Percentiles rank a stretch among this genome's conserved stretches.
These are phyloP conservation scores for Gaultheria prostrata DNA, from an alignment of 148 eudicot species.

Conservation along the genomic window DNA sequence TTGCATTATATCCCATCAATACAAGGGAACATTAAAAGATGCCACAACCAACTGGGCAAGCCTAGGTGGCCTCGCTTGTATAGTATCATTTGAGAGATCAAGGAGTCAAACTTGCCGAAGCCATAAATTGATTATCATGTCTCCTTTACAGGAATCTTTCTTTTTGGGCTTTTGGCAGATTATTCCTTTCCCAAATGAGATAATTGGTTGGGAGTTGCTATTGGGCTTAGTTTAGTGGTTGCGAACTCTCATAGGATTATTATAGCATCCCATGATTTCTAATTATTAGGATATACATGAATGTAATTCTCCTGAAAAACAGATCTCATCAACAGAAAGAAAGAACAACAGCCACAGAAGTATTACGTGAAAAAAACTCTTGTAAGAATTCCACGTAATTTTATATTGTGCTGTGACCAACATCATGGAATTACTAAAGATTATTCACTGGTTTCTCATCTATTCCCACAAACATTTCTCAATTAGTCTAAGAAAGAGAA, in stretches of 20 bases:
- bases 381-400: not conserved
- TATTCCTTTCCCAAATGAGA: not conserved
- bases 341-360: not conserved
- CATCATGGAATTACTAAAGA: not conserved
- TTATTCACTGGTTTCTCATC: not conserved
- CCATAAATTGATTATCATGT: not conserved
- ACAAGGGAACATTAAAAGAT: not conserved
- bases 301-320: not conserved
- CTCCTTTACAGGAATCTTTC: not conserved
- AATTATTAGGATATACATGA: not conserved
- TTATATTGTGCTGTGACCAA: not conserved
- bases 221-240: not conserved
- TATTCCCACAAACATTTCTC: slow-evolving; percentile 4
- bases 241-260: not conserved
- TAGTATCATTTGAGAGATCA: not conserved
- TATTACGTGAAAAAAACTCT: not conserved
- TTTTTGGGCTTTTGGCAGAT: not conserved
- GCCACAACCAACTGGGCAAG: not conserved
- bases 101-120: not conserved
- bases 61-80: not conserved
- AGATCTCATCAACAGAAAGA: not conserved
- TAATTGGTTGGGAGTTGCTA: not conserved
- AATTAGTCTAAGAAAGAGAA: slow-evolving; percentile 11
- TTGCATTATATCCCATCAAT: not conserved
- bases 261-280: not conserved